These are phyloP conservation scores for Mycena albidolilacea DNA, from an alignment of 768 basidiomycete species.

Conservation along the genomic window DNA sequence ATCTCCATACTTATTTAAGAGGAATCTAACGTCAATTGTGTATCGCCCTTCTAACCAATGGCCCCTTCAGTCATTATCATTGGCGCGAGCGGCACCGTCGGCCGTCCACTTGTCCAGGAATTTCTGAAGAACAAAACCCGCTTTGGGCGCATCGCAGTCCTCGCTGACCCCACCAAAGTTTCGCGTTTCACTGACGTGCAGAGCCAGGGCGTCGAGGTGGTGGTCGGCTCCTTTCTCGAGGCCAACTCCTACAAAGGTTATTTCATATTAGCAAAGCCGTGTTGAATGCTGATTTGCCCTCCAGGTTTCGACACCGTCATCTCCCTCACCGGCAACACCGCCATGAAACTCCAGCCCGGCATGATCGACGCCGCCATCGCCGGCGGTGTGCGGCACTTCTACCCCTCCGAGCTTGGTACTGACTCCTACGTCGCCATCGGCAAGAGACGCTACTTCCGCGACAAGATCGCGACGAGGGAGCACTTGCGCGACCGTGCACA, in stretches of 20 bases:
- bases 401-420: conserved; percentile 9
- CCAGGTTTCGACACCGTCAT: background rate
- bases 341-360: conserved; percentile 20
- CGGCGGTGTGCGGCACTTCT: background rate
- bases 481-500: background rate
- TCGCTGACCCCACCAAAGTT: conserved; percentile 14
- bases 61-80: conserved; percentile 9
- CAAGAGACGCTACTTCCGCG: conserved; percentile 7
- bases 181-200: conserved; percentile 5
- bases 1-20: conserved; percentile 1
- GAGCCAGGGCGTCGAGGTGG: background rate
- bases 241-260: conserved; percentile 10
- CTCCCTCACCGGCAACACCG: background rate
- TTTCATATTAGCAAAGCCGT: conserved; percentile 1
- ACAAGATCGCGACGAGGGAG: conserved; percentile 10
- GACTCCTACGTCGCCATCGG: conserved; percentile 2
- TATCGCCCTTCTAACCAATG: background rate
- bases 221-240: conserved; percentile 14
- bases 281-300: too few species aligned
- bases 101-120: conserved; percentile 12
- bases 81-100: conserved; percentile 14
- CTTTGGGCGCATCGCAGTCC: conserved; percentile 9
- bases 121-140: conserved; percentile 5
- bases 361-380: conserved; percentile 22
- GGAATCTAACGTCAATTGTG: too few species aligned